Evolutionary conservation across 345 rosid genomes (phyloP).

Genomic region (Eutrema heterophyllum): DNA sequence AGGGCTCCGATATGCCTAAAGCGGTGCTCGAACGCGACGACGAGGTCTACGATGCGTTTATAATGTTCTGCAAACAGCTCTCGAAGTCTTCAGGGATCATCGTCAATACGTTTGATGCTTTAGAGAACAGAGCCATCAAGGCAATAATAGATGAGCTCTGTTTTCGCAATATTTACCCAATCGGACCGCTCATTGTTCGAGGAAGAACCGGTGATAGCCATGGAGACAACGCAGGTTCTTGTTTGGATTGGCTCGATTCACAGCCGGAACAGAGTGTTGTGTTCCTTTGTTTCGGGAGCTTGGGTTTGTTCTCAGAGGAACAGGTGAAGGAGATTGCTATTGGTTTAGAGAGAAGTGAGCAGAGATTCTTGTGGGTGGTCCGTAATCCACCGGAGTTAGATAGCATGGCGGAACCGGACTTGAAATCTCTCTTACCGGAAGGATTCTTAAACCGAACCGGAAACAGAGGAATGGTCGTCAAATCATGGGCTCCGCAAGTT

Average conservation of each 20-base stretch:
- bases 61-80: conserved; percentile 4
- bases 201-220: neutral
- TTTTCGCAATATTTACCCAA: conserved; percentile 35
- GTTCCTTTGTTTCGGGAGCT: conserved; percentile 55
- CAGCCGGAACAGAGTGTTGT: conserved; percentile 46
- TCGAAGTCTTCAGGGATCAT: conserved; percentile 41
- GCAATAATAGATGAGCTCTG: conserved; percentile 43
- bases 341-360: conserved; percentile 44
- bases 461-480: conserved; percentile 41
- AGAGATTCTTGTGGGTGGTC: conserved; percentile 52
- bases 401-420: conserved; percentile 22
- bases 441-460: conserved; percentile 40
- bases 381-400: conserved; percentile 31
- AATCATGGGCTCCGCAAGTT: conserved; percentile 59
- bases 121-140: conserved; percentile 37
- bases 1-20: conserved; percentile 23
- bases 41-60: conserved; percentile 22
- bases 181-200: conserved; percentile 45
- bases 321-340: conserved; percentile 43
- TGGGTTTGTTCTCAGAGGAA: conserved; percentile 37
- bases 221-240: neutral
- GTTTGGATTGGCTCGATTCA: conserved; percentile 41
- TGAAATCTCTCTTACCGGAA: conserved; percentile 35
- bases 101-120: conserved; percentile 45
- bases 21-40: conserved; percentile 29